A percentile compares a stretch with the other conserved stretches of the same genome.
Conservation (phyloP, 1,139 yeast species). For the Hyphopichia burtonii region DNA sequence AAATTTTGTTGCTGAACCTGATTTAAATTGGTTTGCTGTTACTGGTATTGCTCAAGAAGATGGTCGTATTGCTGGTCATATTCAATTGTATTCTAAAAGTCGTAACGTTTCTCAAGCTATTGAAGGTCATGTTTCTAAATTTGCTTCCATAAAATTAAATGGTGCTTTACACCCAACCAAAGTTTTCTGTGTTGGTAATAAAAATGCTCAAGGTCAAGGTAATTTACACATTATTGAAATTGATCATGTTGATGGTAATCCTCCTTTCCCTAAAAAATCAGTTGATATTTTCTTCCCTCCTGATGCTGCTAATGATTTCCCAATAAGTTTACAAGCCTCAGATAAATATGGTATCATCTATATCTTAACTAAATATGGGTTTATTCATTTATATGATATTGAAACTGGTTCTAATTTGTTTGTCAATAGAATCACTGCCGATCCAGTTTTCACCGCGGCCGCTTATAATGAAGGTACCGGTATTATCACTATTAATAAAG, state of each 20-base stretch:
- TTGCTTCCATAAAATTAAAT: constrained; percentile 71
- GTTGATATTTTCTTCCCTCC: constrained; percentile 96
- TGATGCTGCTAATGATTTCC: constrained; percentile 95
- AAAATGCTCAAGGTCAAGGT: constrained; percentile 82
- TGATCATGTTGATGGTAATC: constrained; percentile 86
- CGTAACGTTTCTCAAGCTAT: constrained; percentile 95
- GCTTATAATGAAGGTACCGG: constrained; percentile 74
- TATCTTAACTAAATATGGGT: constrained; percentile 91
- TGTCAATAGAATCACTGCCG: constrained; percentile 95
- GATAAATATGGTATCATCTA: constrained; percentile 84
- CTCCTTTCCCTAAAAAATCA: constrained; percentile 83
- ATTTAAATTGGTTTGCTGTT: constrained; percentile 89
- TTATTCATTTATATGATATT: constrained; percentile 91
- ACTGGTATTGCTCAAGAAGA: constrained; percentile 95
- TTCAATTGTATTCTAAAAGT: constrained; percentile 84
- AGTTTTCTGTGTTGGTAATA: constrained; percentile 87
- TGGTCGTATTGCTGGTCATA: constrained; percentile 94
- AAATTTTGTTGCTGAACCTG: constrained; percentile 80
- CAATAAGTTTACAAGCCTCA: constrained; percentile 87
- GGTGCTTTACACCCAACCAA: constrained; percentile 79
- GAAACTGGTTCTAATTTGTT: constrained; percentile 91
- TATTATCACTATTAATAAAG: constrained; percentile 87
- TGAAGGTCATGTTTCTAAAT: constrained; percentile 95
- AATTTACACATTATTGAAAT: constrained; percentile 92
- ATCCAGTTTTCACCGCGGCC: constrained; percentile 91